Evolutionary conservation across 1,284 basidiomycete species (phyloP), one percentile per base, ranked within the genome.

Genomic region (Cystobasidium pallidum): DNA sequence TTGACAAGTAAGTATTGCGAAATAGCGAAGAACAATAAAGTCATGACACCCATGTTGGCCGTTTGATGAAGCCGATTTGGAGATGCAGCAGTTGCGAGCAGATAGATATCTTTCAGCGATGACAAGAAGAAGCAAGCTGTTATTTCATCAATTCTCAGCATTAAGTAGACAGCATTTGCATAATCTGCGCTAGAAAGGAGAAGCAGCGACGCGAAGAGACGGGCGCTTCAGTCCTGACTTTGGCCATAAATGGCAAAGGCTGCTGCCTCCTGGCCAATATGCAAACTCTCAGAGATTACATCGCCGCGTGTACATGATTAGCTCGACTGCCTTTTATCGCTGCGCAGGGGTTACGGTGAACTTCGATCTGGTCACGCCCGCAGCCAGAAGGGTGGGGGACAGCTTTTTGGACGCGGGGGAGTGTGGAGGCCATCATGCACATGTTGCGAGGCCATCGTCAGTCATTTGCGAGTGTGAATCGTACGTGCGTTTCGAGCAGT

Each of bases 341-440:
- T 57, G 3, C 30, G 30, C 7, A 57, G 54, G 54, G 10, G 19
- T 11, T 15, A 34, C n/a, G n/a, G 28, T 15, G 32, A 11, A 4
- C 19, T 34, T 57, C 32, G 54, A 32, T 15, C n/a, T 11, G 28
- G 30, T 34, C 54, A 17, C n/a, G 54, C 49, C 49, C 21, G 6
- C 54, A 34, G 54, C 4, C 30, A 19, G 6, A 1, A n/a, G 19
- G 4, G 30, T 19, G 30, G 26, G 26, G 28, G 11, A 24, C 32
- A 57, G n/a, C n/a, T n/a, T n/a, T n/a, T n/a, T n/a, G n/a, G n/a
- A n/a, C n/a, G n/a, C n/a, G n/a, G n/a, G n/a, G n/a, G n/a, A n/a
- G n/a, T n/a, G n/a, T n/a, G n/a, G n/a, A n/a, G n/a, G n/a, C n/a
- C 54, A 19, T 57, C 30, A 32, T 57, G 54, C 54, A 36, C 13